Base-by-base conservation (phyloP, 331 rosid species). In the Saraca asoca region DNA sequence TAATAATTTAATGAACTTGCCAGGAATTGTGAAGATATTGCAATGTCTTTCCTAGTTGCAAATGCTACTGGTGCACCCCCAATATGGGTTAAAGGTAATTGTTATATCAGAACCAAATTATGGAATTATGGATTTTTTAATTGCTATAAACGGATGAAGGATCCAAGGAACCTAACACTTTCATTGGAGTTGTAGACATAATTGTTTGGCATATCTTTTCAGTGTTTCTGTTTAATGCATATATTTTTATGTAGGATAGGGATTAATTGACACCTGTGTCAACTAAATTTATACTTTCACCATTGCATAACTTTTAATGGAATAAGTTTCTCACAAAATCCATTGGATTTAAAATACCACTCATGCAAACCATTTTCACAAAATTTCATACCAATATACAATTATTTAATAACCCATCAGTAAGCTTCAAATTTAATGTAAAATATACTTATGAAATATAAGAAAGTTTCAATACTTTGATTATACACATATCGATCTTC, bases 1-100 rank as follows among this genome's bases (percentile, higher is more conserved):
- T 11, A 73, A 64, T 41, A 48, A 49, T 75, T 63, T 49, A 51
- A 57, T 78, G 75, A 46, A 72, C 79, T 61, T 54, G 53, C 60
- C 90, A 94, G 98, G 92, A 94, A 94, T 61, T 94, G 98, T 78
- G 98, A 94, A 83, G 98, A 94, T 78, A 88, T 94, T 53, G 98
- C 98, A 0, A 90, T 94, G 98, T 94, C 98, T 58, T 94, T 94
- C 78, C 90, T 94, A 58, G 96, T 94, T 67, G 96, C 98, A 65
- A 94, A 94, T 79, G 86, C 79, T 19, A 86, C 92, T 68, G 91
- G 92, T 68, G 82, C 98, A 56, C 95, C 98, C 5, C 97, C 98
- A n/a, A 69, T 94, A 60, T 94, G 98, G 98, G 98, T 88, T 62
- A 80, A 94, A 88, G 98, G 98, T 93, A 85, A 70, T 48, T 63